Base-by-base conservation (phyloP, 1,284 basidiomycete genomes). In the Serendipita sp. region DNA sequence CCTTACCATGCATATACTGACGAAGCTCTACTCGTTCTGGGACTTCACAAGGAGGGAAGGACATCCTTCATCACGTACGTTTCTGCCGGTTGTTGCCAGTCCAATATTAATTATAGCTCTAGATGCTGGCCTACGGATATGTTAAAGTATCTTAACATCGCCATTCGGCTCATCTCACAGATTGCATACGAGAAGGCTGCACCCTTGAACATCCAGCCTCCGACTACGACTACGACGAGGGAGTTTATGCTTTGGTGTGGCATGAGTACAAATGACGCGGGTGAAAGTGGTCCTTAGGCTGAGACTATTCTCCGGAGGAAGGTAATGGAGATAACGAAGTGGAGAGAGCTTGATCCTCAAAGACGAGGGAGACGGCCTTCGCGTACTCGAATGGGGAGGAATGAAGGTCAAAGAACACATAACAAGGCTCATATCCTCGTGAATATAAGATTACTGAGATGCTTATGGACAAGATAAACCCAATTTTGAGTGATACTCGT, bases 171-270 rank as follows among this genome's bases (percentile, higher is more conserved):
- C 69, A 60, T 79, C 2, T 71, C 76, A 1, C 79, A 79, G 64
- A 65, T 64, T 0, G 70, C 71, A 22, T 79, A 77, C 67, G 74
- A 74, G 62, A 64, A 63, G 3, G 72, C 76, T 0, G 78, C 76
- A 0, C 71, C 69, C 2, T 69, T 79, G 30, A 66, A 67, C 3
- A 66, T 79, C 41, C 64, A 64, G 0, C 78, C 79, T 0, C 34
- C 64, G 26, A 78, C 78, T 10, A 76, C 78, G 63, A 71, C 77
- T 29, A 69, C 76, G 6, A 76, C 73, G 0, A 74, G 78, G 4
- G 71, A 79, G 3, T 79, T 79, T 65, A 76, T 80, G 74, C 67
- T 79, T 6, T 79, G 78, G 70, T 68, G 70, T 17, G 76, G 74
- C 6, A 68, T 78, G 3, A 43, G 65, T 2, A 17, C 45, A 17